Evolutionary conservation across 805 yeast genomes (phyloP), one percentile per base, ranked within the genome.

Genomic region (Debaryomyces prosopidis): DNA sequence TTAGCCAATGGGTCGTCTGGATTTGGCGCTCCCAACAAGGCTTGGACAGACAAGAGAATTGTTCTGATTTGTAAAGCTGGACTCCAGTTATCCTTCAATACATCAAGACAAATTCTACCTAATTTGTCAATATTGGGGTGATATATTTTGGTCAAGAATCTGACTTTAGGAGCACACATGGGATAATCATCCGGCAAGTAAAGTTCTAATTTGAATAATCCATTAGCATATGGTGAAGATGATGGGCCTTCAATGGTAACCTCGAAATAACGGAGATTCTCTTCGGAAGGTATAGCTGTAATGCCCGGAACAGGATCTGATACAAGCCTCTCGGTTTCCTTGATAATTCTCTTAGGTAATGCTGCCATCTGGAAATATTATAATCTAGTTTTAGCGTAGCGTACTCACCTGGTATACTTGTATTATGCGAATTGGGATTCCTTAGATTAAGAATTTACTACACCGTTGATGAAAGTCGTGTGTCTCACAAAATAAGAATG

Each of bases 1-100:
- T 94, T 94, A 15, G 98, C 98, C 54, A 94, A 76, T 1, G 99
- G 99, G 67, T 94, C 99, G 63, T 94, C 96, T 14, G 99, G 99
- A 58, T 94, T 94, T 9, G 99, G 99, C 4, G 96, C 90, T 2
- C 96, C 96, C 42, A 94, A 71, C 45, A 94, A 72, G 0, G 98
- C 97, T 68, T 94, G 99, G 47, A 94, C 86, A 8, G 96, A 88
- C 45, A 94, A 74, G 50, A 94, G 71, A 18, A 94, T 86, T 7
- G 98, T 94, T 66, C 98, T 79, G 52, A 94, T 94, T 65, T 94
- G 98, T 48, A 92, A 75, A 0, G 99, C 99, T 3, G 99, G 98
- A 8, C 96, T 87, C 99, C 99, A 94, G 69, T 92, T 91, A 57
- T 88, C 82, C 69, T 92, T 94, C 62, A 94, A 76, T 35, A 94